Conservation (phyloP, 2,329 filamentous ascomycete species). For the Xenoacremonium recifei region DNA sequence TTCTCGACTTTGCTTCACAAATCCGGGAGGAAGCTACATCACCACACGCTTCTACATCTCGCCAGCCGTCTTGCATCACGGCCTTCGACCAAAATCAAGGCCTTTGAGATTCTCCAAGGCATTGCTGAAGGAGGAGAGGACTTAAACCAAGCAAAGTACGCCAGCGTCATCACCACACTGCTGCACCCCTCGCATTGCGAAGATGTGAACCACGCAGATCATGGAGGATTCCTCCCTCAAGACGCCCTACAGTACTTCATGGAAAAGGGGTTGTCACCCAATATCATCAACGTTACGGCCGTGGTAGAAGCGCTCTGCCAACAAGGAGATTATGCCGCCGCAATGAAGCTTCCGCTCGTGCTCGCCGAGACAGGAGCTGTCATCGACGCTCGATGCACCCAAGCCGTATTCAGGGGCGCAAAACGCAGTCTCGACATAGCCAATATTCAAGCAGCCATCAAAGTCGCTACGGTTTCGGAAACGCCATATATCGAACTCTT, state of each 20-base stretch:
- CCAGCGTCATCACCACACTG: conserved; percentile 58
- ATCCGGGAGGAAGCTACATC: conserved; percentile 31
- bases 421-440: conserved; percentile 55
- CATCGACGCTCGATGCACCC: conserved; percentile 66
- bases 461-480: conserved; percentile 47
- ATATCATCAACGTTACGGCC: conserved; percentile 62
- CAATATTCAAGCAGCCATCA: conserved; percentile 43
- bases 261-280: conserved; percentile 60
- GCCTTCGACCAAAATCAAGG: conserved; percentile 36
- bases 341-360: conserved; percentile 32
- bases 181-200: conserved; percentile 37
- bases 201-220: conserved; percentile 16
- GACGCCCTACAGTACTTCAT: conserved; percentile 44
- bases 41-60: conserved; percentile 47
- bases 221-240: conserved; percentile 27
- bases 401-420: conserved; percentile 69
- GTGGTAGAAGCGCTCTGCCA: conserved; percentile 70
- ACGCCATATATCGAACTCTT: conserved; percentile 35
- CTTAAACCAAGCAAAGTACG: conserved; percentile 45
- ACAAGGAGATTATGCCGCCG: conserved; percentile 36
- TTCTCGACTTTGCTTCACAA: conserved; percentile 36
- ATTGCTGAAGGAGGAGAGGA: conserved; percentile 39
- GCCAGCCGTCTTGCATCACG: conserved; percentile 44
- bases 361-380: conserved; percentile 46
- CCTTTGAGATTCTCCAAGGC: conserved; percentile 40